Conservation (phyloP, 169 alveolate species). For the Eimeria necatrix region DNA sequence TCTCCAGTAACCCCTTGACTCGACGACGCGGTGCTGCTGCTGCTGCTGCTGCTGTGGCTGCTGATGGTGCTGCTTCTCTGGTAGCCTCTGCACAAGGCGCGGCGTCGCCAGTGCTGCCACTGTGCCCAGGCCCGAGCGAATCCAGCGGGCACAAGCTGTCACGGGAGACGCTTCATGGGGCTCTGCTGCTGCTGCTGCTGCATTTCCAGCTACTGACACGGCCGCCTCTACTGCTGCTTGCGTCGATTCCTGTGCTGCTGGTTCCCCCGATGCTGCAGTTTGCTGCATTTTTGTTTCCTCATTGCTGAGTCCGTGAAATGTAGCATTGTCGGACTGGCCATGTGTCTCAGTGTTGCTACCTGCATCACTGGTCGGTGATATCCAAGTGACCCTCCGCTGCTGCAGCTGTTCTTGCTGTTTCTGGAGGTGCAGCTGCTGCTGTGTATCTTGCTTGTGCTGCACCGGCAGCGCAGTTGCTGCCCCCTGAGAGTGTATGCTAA, state of each 20-base stretch:
- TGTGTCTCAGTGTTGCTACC: no score
- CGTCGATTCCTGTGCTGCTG: not conserved
- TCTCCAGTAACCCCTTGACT: constrained; percentile 23
- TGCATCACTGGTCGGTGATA: no score
- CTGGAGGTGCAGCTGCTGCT: not conserved
- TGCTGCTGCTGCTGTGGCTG: not conserved
- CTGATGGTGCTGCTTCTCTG: not conserved
- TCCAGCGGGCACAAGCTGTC: constrained; percentile 10
- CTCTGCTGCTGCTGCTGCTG: constrained; percentile 31
- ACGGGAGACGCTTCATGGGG: not conserved
- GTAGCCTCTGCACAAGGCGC: constrained; percentile 20
- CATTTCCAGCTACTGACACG: not conserved
- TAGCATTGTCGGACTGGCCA: no score
- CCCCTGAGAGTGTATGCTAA: not conserved
- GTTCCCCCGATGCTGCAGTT: not conserved
- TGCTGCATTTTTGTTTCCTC: no score
- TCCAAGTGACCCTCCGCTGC: not conserved
- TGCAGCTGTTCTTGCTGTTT: constrained; percentile 13
- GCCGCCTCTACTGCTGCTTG: not conserved
- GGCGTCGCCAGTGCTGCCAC: constrained; percentile 40
- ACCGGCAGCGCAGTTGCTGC: not conserved
- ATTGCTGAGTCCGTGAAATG: no score
- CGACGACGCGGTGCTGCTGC: not conserved
- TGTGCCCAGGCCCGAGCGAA: constrained; percentile 18
- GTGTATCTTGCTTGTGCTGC: not conserved